Percentiles rank a stretch among this genome's conserved stretches.
phyloP scores from a whole-genome alignment of 495 filamentous ascomycete species.

The Neurospora sp. region DNA sequence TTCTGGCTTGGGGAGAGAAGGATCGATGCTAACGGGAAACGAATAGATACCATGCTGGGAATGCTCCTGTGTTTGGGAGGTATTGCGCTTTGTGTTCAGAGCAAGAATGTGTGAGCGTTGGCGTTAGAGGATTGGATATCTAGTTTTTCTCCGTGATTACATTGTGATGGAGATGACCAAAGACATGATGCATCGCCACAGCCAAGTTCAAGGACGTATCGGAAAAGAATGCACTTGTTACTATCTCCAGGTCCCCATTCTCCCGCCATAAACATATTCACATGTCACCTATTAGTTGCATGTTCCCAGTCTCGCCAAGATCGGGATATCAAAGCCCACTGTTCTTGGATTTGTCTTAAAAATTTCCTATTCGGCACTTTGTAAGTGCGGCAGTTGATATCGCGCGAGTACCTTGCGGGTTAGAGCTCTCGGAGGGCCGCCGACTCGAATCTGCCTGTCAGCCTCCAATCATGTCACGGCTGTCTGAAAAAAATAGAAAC shows the following conservation, averaged over 20 bases:
- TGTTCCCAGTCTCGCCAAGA: not conserved
- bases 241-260: no score
- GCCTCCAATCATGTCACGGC: not conserved
- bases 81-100: constrained; percentile 79
- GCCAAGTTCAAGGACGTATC: not conserved
- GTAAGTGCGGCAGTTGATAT: not conserved
- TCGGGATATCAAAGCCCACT: not conserved
- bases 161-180: not conserved
- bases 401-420: not conserved
- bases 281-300: not conserved
- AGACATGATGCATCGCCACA: not conserved
- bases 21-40: not conserved
- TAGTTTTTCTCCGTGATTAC: not conserved
- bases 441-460: not conserved
- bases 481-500: not conserved
- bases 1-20: no score
- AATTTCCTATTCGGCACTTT: not conserved
- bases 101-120: constrained; percentile 27
- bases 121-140: not conserved
- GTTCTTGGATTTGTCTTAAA: not conserved
- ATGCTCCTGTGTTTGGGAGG: constrained; percentile 73
- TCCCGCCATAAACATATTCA: not conserved
- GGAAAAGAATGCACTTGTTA: no score
- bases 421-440: not conserved
- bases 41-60: constrained; percentile 75